Base-by-base conservation (phyloP, 768 basidiomycete species). In the Porpolomopsis calyptriformis region DNA sequence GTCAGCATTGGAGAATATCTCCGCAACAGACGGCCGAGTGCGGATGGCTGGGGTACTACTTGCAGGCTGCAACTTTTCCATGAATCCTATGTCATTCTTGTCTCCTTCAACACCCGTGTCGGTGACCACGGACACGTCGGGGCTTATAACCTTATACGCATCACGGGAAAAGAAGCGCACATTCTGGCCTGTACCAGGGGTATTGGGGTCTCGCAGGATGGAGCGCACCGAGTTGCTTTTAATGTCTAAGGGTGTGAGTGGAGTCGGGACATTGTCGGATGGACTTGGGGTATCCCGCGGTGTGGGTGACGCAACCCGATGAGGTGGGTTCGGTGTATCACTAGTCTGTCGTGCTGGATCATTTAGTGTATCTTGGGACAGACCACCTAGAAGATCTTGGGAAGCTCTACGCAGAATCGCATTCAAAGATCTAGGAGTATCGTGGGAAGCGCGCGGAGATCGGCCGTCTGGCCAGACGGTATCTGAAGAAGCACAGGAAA, bases 101-200 rank as follows among this genome's bases (percentile, higher is more conserved):
- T 62, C 60, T n/a, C 70, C 69, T 2, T 54, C 52, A 22, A 72
- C 69, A 11, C 37, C 20, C 2, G 37, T 27, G 19, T 43, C 42
- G 7, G 42, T 33, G 16, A 18, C 42, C 35, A 65, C 60, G 14
- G 80, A 82, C 18, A 70, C 63, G 36, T 85, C 78, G n/a, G 81
- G 79, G 40, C 71, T 82, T 54, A 81, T 76, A 19, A 74, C 65
- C 51, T 72, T 78, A 64, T 74, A 80, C 10, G 77, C 78, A 44
- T 83, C 78, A 22, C 77, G 71, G 22, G 82, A 77, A 60, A 85
- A 84, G 64, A 86, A 85, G 4, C 84, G 78, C 34, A 86, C 84
- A 49, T 78, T 85, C 57, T 80, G 78, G n/a, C 84, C 83, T 9
- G 82, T 83, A 3, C 79, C 82, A 12, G 84, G 84, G 0, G 82